Evolutionary conservation across 257 asterid genomes (phyloP).

Genomic region (Catharanthus roseus): DNA sequence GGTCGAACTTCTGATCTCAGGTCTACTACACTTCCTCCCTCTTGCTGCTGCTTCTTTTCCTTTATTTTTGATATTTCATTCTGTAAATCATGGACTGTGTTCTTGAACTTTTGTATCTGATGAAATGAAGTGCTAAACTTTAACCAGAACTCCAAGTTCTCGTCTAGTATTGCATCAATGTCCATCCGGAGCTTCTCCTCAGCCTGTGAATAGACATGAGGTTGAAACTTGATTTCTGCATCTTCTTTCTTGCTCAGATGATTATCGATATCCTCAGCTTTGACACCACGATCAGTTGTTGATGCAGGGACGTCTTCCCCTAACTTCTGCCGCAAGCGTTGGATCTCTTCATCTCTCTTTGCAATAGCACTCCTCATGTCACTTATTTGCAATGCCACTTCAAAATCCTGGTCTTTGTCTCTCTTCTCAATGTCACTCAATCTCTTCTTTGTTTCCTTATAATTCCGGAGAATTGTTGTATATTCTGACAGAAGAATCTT

Average conservation of each 20-base stretch:
- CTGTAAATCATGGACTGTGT: conserved; percentile 59
- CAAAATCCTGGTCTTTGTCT: conserved; percentile 57
- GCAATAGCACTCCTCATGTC: conserved; percentile 51
- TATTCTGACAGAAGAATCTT: conserved; percentile 66
- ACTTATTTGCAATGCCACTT: conserved; percentile 52
- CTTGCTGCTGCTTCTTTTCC: conserved; percentile 48
- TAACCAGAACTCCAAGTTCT: conserved; percentile 86
- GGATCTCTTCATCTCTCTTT: conserved; percentile 71
- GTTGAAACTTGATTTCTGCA: conserved; percentile 24
- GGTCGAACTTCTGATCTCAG: conserved; percentile 68
- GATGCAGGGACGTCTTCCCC: conserved; percentile 17
- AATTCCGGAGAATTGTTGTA: conserved; percentile 59
- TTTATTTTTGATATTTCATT: conserved; percentile 50
- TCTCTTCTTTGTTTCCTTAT: conserved; percentile 74
- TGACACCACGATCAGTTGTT: conserved; percentile 8
- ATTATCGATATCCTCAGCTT: conserved; percentile 14
- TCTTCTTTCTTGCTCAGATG: conserved; percentile 25
- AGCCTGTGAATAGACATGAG: conserved; percentile 36
- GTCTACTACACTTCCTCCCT: conserved; percentile 34
- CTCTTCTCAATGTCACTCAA: conserved; percentile 58
- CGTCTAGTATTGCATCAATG: conserved; percentile 77
- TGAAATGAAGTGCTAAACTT: conserved; percentile 85
- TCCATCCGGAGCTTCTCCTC: conserved; percentile 66
- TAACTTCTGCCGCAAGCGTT: conserved; percentile 37
- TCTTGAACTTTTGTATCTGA: conserved; percentile 80